phyloP scores from a whole-genome alignment of 2,329 filamentous ascomycete genomes.

The Cercospora sesami region DNA sequence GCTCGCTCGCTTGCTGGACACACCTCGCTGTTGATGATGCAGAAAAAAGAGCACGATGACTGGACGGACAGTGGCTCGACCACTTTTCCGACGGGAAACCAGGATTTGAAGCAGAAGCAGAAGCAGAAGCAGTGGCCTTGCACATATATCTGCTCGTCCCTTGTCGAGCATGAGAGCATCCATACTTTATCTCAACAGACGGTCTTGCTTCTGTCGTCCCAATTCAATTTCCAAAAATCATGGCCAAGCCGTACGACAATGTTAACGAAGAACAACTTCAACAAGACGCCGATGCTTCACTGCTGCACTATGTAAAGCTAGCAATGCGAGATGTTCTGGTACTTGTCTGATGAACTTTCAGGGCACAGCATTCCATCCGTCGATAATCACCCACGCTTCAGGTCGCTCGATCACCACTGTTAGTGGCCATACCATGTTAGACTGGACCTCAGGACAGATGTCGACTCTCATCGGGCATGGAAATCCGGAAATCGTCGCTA shows the following conservation, averaged over 20 bases:
- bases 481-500: constrained; percentile 59
- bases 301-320: constrained; percentile 23
- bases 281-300: constrained; percentile 21
- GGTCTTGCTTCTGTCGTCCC: neutral
- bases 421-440: constrained; percentile 48
- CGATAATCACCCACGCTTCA: constrained; percentile 25
- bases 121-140: neutral
- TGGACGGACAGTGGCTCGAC: neutral
- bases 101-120: neutral
- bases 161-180: neutral
- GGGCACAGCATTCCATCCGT: constrained; percentile 27
- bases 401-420: constrained; percentile 26
- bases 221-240: neutral
- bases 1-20: too few relatives aligned
- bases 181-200: neutral
- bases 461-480: constrained; percentile 59
- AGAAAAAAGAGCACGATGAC: neutral
- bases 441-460: constrained; percentile 62
- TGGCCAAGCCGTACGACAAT: constrained; percentile 24
- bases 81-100: neutral
- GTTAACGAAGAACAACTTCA: constrained; percentile 23
- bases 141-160: neutral
- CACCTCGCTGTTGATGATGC: too few relatives aligned
- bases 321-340: neutral
- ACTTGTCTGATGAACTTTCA: neutral